Evolutionary conservation across 1,284 basidiomycete genomes (phyloP), one percentile per base, ranked within the genome.

Genomic region (Rhodotorula sp.): DNA sequence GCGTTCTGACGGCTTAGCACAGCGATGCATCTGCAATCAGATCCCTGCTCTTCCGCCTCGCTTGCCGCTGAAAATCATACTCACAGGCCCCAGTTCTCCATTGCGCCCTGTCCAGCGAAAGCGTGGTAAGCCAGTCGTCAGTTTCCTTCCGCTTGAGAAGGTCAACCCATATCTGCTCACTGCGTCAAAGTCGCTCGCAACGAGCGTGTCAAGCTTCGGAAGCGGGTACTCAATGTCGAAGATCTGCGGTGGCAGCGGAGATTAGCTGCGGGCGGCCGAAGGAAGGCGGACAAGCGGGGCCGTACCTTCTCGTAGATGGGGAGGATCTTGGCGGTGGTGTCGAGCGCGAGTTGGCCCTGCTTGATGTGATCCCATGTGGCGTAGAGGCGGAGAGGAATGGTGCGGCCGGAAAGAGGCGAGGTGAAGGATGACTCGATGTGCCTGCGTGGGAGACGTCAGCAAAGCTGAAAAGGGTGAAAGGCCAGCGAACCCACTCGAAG

Each of bases 361-460:
- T 88, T 86, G 77, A 97, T 93, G 76, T 89, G 83, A 79, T 98
- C 90, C 74, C 87, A 83, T n/a, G 94, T 96, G 40, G 70, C 84
- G 81, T 94, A 97, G 75, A 96, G 87, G 72, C 90, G 87, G 71
- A 98, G 84, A 13, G 94, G 92, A 48, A 94, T 84, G 11, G 85
- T 87, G 80, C 89, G 90, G 54, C 90, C 89, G 65, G 90, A 91
- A 57, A 95, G 80, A 46, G 91, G 90, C 79, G 91, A 90, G 69
- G 83, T 86, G 80, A 92, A 93, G 46, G 87, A 88, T 76, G 86
- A 86, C 77, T 92, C 88, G 69, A 94, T 82, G 59, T 64, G 56
- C 40, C 60, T 61, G 51, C 7, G 22, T 7, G 54, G 9, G 7
- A 11, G 24, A 2, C 18, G 11, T 5, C 34, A 37, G 31, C 26